Conservation (phyloP, 2,329 filamentous ascomycete genomes). For the Xylaria sp. region DNA sequence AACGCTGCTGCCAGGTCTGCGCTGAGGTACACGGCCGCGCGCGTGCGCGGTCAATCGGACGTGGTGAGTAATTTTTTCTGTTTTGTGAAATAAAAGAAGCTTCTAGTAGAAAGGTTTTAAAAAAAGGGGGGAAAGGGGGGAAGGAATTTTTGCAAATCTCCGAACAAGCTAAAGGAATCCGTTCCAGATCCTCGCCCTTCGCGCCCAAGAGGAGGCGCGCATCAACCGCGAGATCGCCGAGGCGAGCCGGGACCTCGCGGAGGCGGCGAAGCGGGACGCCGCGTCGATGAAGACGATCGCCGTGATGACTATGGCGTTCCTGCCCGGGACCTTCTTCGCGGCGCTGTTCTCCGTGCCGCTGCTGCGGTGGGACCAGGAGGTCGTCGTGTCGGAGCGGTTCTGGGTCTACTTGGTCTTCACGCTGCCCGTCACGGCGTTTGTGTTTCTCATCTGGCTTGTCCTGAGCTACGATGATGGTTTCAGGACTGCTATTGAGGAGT, state of each 20-base stretch:
- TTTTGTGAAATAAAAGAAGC: too few species aligned
- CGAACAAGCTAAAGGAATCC: too few species aligned
- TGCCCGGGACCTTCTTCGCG: conserved; percentile 46
- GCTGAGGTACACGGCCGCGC: not conserved
- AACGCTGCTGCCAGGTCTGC: conserved; percentile 1
- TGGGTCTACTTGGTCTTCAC: conserved; percentile 62
- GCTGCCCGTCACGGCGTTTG: conserved; percentile 51
- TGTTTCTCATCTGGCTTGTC: conserved; percentile 39
- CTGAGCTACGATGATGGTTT: conserved; percentile 14
- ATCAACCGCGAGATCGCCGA: conserved; percentile 38
- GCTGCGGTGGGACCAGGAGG: conserved; percentile 33
- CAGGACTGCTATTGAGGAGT: not conserved
- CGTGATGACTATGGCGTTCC: conserved; percentile 43
- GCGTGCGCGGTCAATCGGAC: not conserved
- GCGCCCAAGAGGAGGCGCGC: conserved; percentile 43
- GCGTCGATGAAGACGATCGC: conserved; percentile 43
- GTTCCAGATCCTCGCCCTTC: conserved; percentile 41
- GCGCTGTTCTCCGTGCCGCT: conserved; percentile 43
- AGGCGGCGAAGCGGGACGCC: conserved; percentile 39
- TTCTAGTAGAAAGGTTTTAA: not conserved
- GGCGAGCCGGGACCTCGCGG: conserved; percentile 38
- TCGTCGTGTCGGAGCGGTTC: conserved; percentile 32
- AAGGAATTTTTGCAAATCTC: too few species aligned
- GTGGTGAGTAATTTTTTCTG: not conserved
- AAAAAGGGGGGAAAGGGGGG: too few species aligned